Conservation (phyloP, 169 alveolate genomes). For the Perkinsus marinus region DNA sequence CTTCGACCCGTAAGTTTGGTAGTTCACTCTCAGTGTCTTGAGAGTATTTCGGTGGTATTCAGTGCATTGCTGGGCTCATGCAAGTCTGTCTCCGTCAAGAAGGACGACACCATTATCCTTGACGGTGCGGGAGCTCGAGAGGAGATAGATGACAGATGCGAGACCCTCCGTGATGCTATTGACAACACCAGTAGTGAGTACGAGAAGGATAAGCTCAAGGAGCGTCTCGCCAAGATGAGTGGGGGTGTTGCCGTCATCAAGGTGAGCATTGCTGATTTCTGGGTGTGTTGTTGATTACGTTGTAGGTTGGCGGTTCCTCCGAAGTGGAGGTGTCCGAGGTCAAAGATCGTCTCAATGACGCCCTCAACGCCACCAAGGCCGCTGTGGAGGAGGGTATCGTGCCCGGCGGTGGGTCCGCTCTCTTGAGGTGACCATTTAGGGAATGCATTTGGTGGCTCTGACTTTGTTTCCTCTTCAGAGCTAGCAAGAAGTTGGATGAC, state of each 20-base stretch:
- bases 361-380: conserved; percentile 95
- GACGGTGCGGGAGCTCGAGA: conserved; percentile 88
- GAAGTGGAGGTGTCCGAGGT: conserved; percentile 93
- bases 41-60: conserved; percentile 22
- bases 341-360: conserved; percentile 95
- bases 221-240: conserved; percentile 90
- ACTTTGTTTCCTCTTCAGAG: conserved; percentile 7
- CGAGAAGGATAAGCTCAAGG: conserved; percentile 87
- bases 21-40: background rate
- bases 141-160: conserved; percentile 74
- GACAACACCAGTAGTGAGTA: conserved; percentile 63
- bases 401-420: conserved; percentile 97
- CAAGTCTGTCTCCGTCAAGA: conserved; percentile 85
- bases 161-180: conserved; percentile 73
- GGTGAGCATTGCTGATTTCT: background rate
- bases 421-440: conserved; percentile 2
- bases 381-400: conserved; percentile 98
- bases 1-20: conserved; percentile 10
- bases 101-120: conserved; percentile 91
- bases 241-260: conserved; percentile 98
- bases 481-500: background rate
- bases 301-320: conserved; percentile 87
- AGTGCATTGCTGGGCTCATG: conserved; percentile 73
- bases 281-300: background rate
- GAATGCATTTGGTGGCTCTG: conserved; percentile 21